phyloP scores from a whole-genome alignment of 371 early-diverging fungal species.

The Apophysomyces trapeziformis region DNA sequence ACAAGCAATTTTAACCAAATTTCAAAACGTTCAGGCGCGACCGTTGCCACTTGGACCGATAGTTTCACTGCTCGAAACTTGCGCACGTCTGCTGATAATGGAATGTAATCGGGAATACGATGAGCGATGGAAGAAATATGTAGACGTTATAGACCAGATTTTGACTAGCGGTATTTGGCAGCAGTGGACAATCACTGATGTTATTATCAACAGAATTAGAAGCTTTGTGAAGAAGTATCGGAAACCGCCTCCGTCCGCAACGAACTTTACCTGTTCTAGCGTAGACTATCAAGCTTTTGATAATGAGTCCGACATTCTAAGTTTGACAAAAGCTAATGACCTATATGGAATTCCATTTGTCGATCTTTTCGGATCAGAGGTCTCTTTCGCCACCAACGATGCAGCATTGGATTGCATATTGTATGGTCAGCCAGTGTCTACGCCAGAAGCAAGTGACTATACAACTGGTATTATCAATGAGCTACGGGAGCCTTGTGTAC shows the following conservation, averaged over 20 bases:
- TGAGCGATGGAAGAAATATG: slow-evolving; percentile 3
- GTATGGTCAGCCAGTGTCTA: neutral
- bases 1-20: neutral
- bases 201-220: neutral
- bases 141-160: neutral
- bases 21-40: neutral
- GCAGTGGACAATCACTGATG: slow-evolving; percentile 9
- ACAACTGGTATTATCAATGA: too few species aligned
- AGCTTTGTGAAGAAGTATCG: slow-evolving; percentile 10
- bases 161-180: slow-evolving; percentile 3
- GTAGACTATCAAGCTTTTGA: neutral
- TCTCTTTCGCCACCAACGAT: neutral
- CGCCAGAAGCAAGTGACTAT: too few species aligned
- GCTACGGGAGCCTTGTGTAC: too few species aligned
- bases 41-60: slow-evolving; percentile 14
- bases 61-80: slow-evolving; percentile 18
- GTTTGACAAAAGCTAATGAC: neutral
- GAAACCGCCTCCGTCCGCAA: neutral
- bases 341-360: neutral
- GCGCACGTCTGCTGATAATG: slow-evolving; percentile 19
- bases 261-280: neutral
- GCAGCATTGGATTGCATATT: neutral
- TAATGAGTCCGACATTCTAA: neutral
- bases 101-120: slow-evolving; percentile 17
- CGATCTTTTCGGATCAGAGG: neutral